Evolutionary conservation across 805 yeast species (phyloP).

Genomic region (Candida ipomoeae): DNA sequence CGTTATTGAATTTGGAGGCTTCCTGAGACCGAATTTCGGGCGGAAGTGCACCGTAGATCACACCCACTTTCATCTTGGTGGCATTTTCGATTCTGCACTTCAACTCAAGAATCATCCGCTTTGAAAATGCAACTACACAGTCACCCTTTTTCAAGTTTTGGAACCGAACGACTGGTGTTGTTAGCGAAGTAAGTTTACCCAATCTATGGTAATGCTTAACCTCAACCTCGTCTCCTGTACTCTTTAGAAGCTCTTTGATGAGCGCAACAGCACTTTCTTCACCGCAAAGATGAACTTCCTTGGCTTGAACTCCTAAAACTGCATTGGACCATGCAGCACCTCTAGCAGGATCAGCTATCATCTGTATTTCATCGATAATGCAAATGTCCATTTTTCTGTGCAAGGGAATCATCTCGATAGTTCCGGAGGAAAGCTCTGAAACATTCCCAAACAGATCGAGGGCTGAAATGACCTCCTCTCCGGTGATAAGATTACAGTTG

Average conservation of each 20-base stretch:
- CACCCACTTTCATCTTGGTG: constrained; percentile 70
- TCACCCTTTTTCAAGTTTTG: constrained; percentile 62
- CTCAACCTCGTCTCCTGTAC: constrained; percentile 79
- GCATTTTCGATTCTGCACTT: constrained; percentile 65
- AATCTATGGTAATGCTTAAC: constrained; percentile 69
- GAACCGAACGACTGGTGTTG: constrained; percentile 27
- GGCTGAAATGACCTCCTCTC: constrained; percentile 85
- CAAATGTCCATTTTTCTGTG: constrained; percentile 72
- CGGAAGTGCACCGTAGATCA: constrained; percentile 92
- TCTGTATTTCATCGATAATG: constrained; percentile 93
- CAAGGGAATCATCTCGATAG: constrained; percentile 88
- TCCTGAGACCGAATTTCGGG: constrained; percentile 90
- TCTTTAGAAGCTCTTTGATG: constrained; percentile 50
- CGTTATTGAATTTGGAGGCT: constrained; percentile 73
- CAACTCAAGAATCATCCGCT: constrained; percentile 61
- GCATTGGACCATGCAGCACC: constrained; percentile 97
- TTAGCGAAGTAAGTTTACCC: constrained; percentile 61
- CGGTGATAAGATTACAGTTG: constrained; percentile 82
- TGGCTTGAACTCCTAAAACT: constrained; percentile 77
- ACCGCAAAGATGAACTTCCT: constrained; percentile 89
- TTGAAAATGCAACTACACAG: constrained; percentile 84
- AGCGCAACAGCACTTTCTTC: constrained; percentile 80
- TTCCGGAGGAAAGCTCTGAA: constrained; percentile 80
- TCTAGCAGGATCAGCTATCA: constrained; percentile 74
- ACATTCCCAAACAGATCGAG: constrained; percentile 63